phyloP scores from a whole-genome alignment of 1,284 basidiomycete species.

The Takashimella tepidaria region DNA sequence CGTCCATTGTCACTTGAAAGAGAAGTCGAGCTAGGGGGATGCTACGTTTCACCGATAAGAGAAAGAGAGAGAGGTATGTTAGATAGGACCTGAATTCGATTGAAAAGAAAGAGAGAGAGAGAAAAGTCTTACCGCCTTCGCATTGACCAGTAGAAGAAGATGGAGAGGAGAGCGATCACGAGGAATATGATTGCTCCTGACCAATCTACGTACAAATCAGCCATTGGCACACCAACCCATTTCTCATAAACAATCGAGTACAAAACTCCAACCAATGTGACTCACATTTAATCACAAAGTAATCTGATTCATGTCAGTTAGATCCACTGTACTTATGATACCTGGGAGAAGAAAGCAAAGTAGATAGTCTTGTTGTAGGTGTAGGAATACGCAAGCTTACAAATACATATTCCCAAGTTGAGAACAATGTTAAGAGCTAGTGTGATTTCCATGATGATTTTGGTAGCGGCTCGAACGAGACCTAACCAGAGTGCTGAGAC shows the following conservation, averaged over 20 bases:
- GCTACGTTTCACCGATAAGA: conserved; percentile 32
- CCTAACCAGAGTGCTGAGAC: conserved; percentile 47
- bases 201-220: too few species aligned
- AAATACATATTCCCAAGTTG: conserved; percentile 57
- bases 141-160: conserved; percentile 58
- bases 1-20: conserved; percentile 70
- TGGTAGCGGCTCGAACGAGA: conserved; percentile 69
- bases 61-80: conserved; percentile 50
- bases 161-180: conserved; percentile 67
- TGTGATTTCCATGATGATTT: conserved; percentile 72
- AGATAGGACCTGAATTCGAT: conserved; percentile 51
- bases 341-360: too few species aligned
- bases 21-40: conserved; percentile 75
- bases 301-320: conserved; percentile 48
- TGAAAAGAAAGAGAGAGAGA: not conserved
- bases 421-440: conserved; percentile 64
- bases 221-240: too few species aligned
- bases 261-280: not conserved
- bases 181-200: conserved; percentile 63
- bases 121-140: conserved; percentile 33
- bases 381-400: conserved; percentile 13
- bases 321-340: too few species aligned
- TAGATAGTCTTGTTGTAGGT: too few species aligned
- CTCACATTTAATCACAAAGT: conserved; percentile 64
- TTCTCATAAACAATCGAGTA: too few species aligned